Base-by-base conservation (phyloP, 2,329 filamentous ascomycete species). In the Penicillium corylophilum region DNA sequence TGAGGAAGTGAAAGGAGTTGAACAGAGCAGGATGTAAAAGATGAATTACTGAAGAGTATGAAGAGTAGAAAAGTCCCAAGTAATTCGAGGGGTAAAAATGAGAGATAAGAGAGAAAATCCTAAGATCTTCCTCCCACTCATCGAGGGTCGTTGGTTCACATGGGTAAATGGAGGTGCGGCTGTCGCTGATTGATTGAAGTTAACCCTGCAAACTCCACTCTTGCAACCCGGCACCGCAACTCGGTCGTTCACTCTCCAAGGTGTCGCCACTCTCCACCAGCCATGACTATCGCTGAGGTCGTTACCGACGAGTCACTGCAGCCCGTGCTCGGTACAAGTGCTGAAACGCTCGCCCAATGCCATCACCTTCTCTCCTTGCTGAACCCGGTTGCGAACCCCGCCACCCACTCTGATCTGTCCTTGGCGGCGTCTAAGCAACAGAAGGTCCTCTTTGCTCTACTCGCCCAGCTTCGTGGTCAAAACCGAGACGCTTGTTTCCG, bases 401-500 rank as follows among this genome's bases (percentile, higher is more conserved):
- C 77, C 33, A 63, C 74, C 20, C 72, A 77, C 8, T 77, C 81
- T 29, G 76, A 78, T 22, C 67, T 77, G 38, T 79, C 82, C 60
- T 73, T 82, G 24, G 81, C 84, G 51, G 78, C 89, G 26, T 86
- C 86, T 7, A 87, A 85, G 66, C 84, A 89, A 66, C 90, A 95
- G 70, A 95, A 94, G 68, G 77, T 85, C 1, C 82, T 97, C 3
- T 84, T 88, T 61, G 86, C 90, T 49, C 86, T 90, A 63, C 82
- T 96, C 9, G 84, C 89, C 1, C 87, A 89, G 59, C 80, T 96
- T 16, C 88, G 93, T 49, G 88, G 88, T 12, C 79, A 94, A 24
- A 93, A 96, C 69, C 86, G 94, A 24, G 82, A 87, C 57, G 90
- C 91, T 9, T 85, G 92, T 59, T 82, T 96, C 62, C 81, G 84